Evolutionary conservation across 148 eudicot genomes (phyloP).

Genomic region (Talinum fruticosum): DNA sequence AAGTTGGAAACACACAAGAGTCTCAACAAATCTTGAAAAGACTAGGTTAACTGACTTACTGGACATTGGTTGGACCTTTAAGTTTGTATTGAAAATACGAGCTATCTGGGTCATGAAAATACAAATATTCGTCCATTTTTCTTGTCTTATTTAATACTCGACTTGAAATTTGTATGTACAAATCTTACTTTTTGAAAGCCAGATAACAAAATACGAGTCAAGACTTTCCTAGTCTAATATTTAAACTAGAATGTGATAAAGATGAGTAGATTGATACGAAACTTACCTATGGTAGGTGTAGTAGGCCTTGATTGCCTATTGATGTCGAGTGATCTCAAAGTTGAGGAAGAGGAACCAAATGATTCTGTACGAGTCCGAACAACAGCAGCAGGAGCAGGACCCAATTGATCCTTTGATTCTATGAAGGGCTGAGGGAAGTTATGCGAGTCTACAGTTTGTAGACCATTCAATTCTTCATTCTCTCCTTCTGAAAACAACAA

Average conservation of each 20-base stretch:
- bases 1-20: neutral
- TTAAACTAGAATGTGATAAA: neutral
- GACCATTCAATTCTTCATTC: slow-evolving; percentile 69
- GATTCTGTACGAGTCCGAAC: slow-evolving; percentile 56
- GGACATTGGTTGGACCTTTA: too few species aligned
- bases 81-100: too few species aligned
- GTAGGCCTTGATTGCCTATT: slow-evolving; percentile 59
- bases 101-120: too few species aligned
- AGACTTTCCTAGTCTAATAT: neutral
- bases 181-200: too few species aligned
- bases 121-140: too few species aligned
- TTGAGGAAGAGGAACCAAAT: slow-evolving; percentile 38
- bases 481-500: slow-evolving; percentile 71
- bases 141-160: too few species aligned
- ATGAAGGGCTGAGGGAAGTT: slow-evolving; percentile 70
- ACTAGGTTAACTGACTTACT: too few species aligned
- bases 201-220: neutral
- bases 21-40: too few species aligned
- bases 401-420: slow-evolving; percentile 57
- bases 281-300: slow-evolving; percentile 67
- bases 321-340: slow-evolving; percentile 52
- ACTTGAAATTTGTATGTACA: too few species aligned
- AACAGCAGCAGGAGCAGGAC: slow-evolving; percentile 91
- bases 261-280: neutral
- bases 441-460: slow-evolving; percentile 81